A percentile compares a stretch with the other conserved stretches of the same genome.
phyloP scores from a whole-genome alignment of 2,329 filamentous ascomycete species.

The Phialophora expanda region DNA sequence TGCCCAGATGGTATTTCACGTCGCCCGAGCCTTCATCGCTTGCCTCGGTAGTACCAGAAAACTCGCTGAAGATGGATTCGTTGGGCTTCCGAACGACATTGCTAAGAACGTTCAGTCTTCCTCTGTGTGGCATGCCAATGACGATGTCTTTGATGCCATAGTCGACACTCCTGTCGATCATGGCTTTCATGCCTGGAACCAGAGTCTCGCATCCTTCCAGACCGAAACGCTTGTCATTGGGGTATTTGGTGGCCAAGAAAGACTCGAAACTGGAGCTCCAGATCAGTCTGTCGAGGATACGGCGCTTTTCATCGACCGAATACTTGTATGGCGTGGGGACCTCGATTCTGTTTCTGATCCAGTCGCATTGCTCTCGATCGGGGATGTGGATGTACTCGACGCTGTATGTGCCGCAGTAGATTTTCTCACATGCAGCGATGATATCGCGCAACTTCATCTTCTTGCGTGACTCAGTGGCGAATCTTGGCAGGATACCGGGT shows the following conservation, averaged over 20 bases:
- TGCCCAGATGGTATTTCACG: conserved; percentile 98
- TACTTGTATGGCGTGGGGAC: conserved; percentile 95
- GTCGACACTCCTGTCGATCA: conserved; percentile 97
- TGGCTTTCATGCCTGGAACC: conserved; percentile 98
- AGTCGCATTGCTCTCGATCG: conserved; percentile 96
- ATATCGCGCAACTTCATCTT: conserved; percentile 99
- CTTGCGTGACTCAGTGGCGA: conserved; percentile 83
- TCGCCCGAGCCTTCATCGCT: conserved; percentile 97
- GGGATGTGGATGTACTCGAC: conserved; percentile 99
- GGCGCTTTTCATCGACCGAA: conserved; percentile 96
- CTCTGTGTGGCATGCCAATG: conserved; percentile 99
- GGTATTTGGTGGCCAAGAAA: conserved; percentile 96
- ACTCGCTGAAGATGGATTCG: conserved; percentile 99
- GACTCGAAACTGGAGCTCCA: conserved; percentile 98
- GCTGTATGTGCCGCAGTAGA: conserved; percentile 97
- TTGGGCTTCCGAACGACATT: conserved; percentile 99
- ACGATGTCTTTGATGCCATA: conserved; percentile 99
- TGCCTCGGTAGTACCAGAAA: conserved; percentile 83
- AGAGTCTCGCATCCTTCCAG: conserved; percentile 96
- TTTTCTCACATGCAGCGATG: conserved; percentile 86
- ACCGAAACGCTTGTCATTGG: conserved; percentile 99
- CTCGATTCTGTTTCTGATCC: conserved; percentile 93
- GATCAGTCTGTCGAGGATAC: conserved; percentile 95
- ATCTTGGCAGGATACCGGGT: conserved; percentile 91
- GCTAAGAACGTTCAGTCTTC: conserved; percentile 94